Percentiles rank a stretch among this genome's conserved stretches.
Evolutionary conservation across 2,329 filamentous ascomycete genomes (phyloP).

Genomic region (Fusarium heterosporum): DNA sequence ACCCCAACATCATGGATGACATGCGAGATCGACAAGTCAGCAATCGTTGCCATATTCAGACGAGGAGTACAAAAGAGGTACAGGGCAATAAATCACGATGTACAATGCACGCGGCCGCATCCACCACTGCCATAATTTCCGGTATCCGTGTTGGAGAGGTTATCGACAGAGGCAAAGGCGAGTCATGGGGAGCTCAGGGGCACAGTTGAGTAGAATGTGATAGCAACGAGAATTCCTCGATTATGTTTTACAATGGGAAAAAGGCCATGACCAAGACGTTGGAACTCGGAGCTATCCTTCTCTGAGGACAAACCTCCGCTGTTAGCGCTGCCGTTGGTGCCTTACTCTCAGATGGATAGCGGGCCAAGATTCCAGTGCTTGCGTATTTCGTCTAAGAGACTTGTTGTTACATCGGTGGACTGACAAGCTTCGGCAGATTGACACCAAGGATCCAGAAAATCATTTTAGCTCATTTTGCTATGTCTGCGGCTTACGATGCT

Average conservation of each 20-base stretch:
- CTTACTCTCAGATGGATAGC: neutral
- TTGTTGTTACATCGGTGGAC: conserved; percentile 2
- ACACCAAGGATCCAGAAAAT: conserved; percentile 31
- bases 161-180: conserved; percentile 5
- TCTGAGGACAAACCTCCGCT: conserved; percentile 1
- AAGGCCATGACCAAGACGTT: neutral
- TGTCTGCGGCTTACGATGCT: conserved; percentile 6
- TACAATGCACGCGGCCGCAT: conserved; percentile 1
- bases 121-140: conserved; percentile 34
- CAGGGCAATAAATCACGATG: conserved; percentile 21
- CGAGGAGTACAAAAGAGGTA: neutral
- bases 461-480: neutral
- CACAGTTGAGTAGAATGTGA: neutral
- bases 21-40: neutral
- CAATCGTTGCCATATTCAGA: neutral
- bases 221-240: conserved; percentile 1
- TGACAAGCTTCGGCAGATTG: conserved; percentile 24
- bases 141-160: conserved; percentile 5
- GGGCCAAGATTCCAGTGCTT: conserved; percentile 17
- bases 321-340: conserved; percentile 19
- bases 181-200: conserved; percentile 36
- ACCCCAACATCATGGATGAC: conserved; percentile 17
- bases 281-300: conserved; percentile 6
- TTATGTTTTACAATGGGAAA: neutral
- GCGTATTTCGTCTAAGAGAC: neutral